These are phyloP conservation scores for Dioszegia crocea DNA, from an alignment of 768 basidiomycete species.

Conservation along the genomic window DNA sequence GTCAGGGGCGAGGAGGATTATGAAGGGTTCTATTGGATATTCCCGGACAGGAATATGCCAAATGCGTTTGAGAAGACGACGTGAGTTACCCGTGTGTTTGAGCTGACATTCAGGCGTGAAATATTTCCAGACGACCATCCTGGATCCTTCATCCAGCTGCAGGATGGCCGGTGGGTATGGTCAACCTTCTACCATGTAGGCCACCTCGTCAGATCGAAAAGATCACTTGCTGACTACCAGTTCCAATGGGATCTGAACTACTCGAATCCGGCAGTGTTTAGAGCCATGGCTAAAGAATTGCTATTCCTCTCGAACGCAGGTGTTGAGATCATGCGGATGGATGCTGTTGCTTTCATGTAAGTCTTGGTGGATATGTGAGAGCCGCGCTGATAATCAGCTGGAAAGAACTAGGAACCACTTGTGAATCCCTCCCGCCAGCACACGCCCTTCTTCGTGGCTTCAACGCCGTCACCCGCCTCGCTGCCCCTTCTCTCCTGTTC, in stretches of 20 bases:
- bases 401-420: constrained; percentile 12
- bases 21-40: constrained; percentile 14
- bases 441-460: constrained; percentile 9
- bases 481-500: constrained; percentile 11
- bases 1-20: constrained; percentile 1
- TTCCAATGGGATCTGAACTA: constrained; percentile 17
- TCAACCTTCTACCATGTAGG: constrained; percentile 14
- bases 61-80: constrained; percentile 10
- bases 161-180: constrained; percentile 14
- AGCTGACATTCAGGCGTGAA: constrained; percentile 2
- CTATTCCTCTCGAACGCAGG: constrained; percentile 11
- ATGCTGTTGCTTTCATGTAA: constrained; percentile 15
- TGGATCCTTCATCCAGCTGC: constrained; percentile 14
- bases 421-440: constrained; percentile 9
- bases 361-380: neutral
- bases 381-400: neutral
- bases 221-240: neutral
- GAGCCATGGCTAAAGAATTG: constrained; percentile 12
- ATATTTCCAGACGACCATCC: constrained; percentile 15
- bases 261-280: constrained; percentile 14
- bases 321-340: constrained; percentile 15
- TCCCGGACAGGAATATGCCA: constrained; percentile 9
- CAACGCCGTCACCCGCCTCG: constrained; percentile 10
- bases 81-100: neutral
- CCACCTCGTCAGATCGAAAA: no score